Percentiles rank a stretch among this genome's conserved stretches.
Conservation (phyloP, 768 basidiomycete species). For the Cystofilobasidium macerans region DNA sequence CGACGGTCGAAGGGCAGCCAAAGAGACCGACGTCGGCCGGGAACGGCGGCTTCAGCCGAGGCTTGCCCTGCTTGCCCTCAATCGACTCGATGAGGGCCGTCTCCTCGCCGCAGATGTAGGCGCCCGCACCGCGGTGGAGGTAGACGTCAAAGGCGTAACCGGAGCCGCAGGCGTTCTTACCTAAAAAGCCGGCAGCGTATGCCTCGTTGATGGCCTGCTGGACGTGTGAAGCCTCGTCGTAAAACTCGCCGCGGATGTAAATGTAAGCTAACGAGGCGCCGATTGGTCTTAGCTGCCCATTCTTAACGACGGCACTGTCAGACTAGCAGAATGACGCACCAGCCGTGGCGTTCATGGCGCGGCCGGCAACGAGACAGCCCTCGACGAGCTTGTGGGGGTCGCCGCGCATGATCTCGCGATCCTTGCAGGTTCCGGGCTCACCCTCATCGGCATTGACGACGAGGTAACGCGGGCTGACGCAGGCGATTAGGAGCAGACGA, state of each 20-base stretch:
- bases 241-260: conserved; percentile 97
- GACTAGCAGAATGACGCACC: conserved; percentile 33
- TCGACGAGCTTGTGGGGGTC: conserved; percentile 98
- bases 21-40: conserved; percentile 97
- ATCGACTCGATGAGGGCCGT: conserved; percentile 93
- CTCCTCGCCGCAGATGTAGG: conserved; percentile 95
- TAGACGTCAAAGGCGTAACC: conserved; percentile 97
- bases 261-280: conserved; percentile 64
- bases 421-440: conserved; percentile 97
- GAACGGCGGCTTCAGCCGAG: conserved; percentile 94
- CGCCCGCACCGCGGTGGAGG: conserved; percentile 89
- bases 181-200: conserved; percentile 75
- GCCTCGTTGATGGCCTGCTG: conserved; percentile 94
- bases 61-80: conserved; percentile 98
- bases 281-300: too few species aligned
- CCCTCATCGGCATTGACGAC: conserved; percentile 98
- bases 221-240: conserved; percentile 84
- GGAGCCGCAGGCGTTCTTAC: conserved; percentile 79
- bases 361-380: conserved; percentile 92
- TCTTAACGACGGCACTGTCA: not conserved
- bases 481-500: not conserved
- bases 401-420: conserved; percentile 92
- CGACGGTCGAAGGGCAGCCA: conserved; percentile 92
- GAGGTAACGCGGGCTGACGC: conserved; percentile 71
- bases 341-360: conserved; percentile 91